Conservation (phyloP, 345 rosid genomes). For the Mercurialis annua region DNA sequence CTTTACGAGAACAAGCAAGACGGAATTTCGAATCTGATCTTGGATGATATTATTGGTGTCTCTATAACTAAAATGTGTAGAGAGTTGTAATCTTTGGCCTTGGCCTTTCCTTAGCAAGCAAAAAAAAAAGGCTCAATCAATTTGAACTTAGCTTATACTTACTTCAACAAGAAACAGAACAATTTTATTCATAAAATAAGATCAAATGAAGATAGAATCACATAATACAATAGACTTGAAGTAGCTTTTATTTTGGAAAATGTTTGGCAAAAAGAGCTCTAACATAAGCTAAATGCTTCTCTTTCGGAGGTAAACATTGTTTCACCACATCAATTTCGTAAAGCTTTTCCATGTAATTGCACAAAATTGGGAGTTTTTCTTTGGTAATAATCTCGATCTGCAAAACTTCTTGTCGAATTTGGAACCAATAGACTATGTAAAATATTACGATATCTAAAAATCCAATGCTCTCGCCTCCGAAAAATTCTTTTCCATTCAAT, state of each 20-base stretch:
- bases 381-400: neutral
- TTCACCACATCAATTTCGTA: neutral
- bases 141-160: too few relatives aligned
- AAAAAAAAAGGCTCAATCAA: too few relatives aligned
- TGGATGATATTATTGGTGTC: too few relatives aligned
- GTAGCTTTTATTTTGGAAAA: neutral
- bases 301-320: slow-evolving; percentile 7
- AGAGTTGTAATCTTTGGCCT: too few relatives aligned
- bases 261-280: neutral
- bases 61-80: too few relatives aligned
- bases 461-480: slow-evolving; percentile 13
- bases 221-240: too few relatives aligned
- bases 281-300: slow-evolving; percentile 1
- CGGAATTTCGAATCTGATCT: too few relatives aligned
- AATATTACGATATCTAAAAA: slow-evolving; percentile 8
- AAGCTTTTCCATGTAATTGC: slow-evolving; percentile 4
- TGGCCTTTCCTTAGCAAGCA: too few relatives aligned
- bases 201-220: too few relatives aligned
- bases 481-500: neutral
- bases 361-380: slow-evolving; percentile 4
- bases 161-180: too few relatives aligned
- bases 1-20: too few relatives aligned
- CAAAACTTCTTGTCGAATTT: neutral
- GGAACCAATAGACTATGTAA: neutral
- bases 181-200: too few relatives aligned